These are phyloP conservation scores for Xylariaceae sp. DNA, from an alignment of 2,329 filamentous ascomycete species.

Conservation along the genomic window DNA sequence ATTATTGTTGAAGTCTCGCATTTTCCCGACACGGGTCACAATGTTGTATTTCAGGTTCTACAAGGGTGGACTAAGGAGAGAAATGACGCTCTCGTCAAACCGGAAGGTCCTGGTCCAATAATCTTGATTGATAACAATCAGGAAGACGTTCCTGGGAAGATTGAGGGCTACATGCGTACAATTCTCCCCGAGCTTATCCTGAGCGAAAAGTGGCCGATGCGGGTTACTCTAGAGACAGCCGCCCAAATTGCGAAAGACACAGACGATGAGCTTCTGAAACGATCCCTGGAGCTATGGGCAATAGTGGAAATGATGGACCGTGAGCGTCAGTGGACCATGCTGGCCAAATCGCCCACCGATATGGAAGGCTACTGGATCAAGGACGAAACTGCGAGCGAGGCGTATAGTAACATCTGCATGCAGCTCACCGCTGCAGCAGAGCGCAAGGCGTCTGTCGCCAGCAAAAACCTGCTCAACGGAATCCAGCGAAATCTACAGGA, in stretches of 20 bases:
- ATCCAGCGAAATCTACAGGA: constrained; percentile 60
- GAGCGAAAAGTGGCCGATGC: constrained; percentile 55
- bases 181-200: constrained; percentile 55
- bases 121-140: constrained; percentile 59
- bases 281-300: constrained; percentile 60
- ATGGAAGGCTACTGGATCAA: constrained; percentile 43
- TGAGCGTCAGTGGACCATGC: constrained; percentile 57
- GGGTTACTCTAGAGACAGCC: constrained; percentile 51
- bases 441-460: constrained; percentile 57
- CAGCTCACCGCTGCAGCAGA: constrained; percentile 63
- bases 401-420: constrained; percentile 58
- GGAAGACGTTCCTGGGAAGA: constrained; percentile 55
- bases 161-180: constrained; percentile 58
- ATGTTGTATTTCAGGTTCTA: constrained; percentile 39
- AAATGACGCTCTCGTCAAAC: constrained; percentile 28
- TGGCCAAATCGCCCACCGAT: constrained; percentile 40
- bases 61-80: constrained; percentile 32
- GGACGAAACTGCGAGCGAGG: constrained; percentile 50
- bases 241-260: constrained; percentile 41
- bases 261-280: constrained; percentile 50
- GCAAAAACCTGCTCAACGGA: constrained; percentile 52
- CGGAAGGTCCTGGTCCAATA: constrained; percentile 19
- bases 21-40: constrained; percentile 48
- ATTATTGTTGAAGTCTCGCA: constrained; percentile 54
- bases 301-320: constrained; percentile 62